Percentiles rank a stretch among this genome's conserved stretches.
Conservation (phyloP, 805 yeast species). For the Naumovozyma dairenensis region DNA sequence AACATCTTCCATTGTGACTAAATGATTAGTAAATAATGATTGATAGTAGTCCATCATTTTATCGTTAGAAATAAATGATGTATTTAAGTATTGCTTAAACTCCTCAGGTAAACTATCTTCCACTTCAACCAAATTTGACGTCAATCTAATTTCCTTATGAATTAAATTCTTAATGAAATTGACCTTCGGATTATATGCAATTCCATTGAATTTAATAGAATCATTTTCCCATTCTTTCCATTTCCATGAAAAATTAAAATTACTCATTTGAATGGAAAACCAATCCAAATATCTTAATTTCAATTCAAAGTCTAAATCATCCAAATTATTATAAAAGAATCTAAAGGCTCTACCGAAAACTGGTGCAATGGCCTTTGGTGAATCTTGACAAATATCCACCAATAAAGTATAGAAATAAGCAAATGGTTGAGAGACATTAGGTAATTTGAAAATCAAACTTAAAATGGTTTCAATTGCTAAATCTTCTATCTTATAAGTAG, state of each 20-base stretch:
- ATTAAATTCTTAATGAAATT: slow-evolving; percentile 70
- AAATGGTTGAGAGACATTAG: slow-evolving; percentile 51
- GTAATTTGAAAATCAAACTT: slow-evolving; percentile 67
- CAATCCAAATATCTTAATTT: slow-evolving; percentile 70
- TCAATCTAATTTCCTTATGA: slow-evolving; percentile 71
- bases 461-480: slow-evolving; percentile 75
- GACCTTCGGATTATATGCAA: slow-evolving; percentile 58
- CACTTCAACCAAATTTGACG: slow-evolving; percentile 58
- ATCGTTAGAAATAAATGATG: slow-evolving; percentile 30
- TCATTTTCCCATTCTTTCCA: slow-evolving; percentile 89
- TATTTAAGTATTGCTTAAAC: slow-evolving; percentile 40
- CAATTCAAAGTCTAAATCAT: slow-evolving; percentile 64
- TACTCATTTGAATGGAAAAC: slow-evolving; percentile 88
- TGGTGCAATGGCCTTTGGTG: slow-evolving; percentile 81
- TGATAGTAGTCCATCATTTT: slow-evolving; percentile 32
- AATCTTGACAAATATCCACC: slow-evolving; percentile 77
- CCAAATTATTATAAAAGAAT: slow-evolving; percentile 61
- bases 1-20: slow-evolving; percentile 20
- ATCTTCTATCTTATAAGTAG: slow-evolving; percentile 90
- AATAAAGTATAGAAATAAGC: slow-evolving; percentile 79
- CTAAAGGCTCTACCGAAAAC: slow-evolving; percentile 89
- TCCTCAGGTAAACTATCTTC: slow-evolving; percentile 59
- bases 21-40: slow-evolving; percentile 18
- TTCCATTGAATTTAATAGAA: slow-evolving; percentile 36
- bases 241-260: slow-evolving; percentile 93